Evolutionary conservation across 495 filamentous ascomycete species (phyloP).

Genomic region (Neurospora tetraspora): DNA sequence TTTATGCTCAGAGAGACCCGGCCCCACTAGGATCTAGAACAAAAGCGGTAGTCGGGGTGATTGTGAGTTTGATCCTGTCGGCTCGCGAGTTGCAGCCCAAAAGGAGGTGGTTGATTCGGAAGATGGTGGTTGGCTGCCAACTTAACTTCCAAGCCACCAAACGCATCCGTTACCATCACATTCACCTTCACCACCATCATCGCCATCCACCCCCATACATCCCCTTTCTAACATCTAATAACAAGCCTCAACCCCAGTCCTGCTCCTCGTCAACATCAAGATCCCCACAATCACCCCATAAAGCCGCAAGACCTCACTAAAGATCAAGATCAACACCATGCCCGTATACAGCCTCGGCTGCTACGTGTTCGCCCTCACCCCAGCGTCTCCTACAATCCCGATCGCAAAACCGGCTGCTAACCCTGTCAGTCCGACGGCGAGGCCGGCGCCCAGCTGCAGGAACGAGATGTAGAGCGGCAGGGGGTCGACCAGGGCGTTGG

Average conservation of each 20-base stretch:
- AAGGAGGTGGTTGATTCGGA: background rate
- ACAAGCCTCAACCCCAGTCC: conserved; percentile 24
- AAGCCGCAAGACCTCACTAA: conserved; percentile 81
- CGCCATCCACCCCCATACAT: background rate
- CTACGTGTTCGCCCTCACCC: conserved; percentile 76
- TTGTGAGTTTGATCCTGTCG: background rate
- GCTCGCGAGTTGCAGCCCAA: background rate
- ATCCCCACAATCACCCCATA: conserved; percentile 35
- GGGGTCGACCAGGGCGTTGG: conserved; percentile 31
- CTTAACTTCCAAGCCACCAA: background rate
- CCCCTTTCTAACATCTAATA: conserved; percentile 11
- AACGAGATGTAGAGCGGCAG: conserved; percentile 37
- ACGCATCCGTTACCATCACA: background rate
- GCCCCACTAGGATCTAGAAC: background rate
- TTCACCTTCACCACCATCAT: background rate
- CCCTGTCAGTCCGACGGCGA: conserved; percentile 91
- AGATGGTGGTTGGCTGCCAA: background rate
- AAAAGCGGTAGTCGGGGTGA: background rate
- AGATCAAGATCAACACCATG: conserved; percentile 92
- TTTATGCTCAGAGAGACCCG: background rate
- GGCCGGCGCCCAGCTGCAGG: conserved; percentile 49
- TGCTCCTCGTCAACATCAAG: conserved; percentile 31
- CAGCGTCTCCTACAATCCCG: conserved; percentile 83
- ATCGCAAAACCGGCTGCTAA: conserved; percentile 97
- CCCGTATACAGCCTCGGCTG: conserved; percentile 86